These are phyloP conservation scores for Candida awuae DNA, from an alignment of 805 yeast species.

Conservation along the genomic window DNA sequence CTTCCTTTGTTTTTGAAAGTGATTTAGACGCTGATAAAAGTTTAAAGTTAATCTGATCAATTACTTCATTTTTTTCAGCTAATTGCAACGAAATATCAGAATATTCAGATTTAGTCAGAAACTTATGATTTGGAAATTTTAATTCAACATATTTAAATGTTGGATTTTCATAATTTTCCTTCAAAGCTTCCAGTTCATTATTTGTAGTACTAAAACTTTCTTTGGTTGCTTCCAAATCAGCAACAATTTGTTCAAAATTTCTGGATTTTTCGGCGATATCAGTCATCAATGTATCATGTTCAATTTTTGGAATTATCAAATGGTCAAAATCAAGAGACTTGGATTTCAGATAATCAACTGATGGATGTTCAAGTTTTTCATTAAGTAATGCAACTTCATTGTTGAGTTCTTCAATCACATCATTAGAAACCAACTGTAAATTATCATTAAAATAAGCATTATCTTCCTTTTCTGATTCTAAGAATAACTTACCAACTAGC, in stretches of 20 bases:
- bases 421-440: neutral
- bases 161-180: slow-evolving; percentile 3
- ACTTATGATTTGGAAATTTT: slow-evolving; percentile 16
- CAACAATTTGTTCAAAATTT: neutral
- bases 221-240: no score
- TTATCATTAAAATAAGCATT: neutral
- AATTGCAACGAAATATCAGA: no score
- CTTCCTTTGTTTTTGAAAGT: neutral
- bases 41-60: no score
- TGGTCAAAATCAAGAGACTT: neutral
- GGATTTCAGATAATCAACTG: neutral
- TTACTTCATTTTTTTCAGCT: no score
- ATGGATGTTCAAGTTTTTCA: neutral
- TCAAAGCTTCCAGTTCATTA: slow-evolving; percentile 3
- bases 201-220: no score
- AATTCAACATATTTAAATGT: slow-evolving; percentile 14
- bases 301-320: neutral
- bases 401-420: neutral
- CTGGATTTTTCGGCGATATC: no score
- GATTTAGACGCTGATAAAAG: no score
- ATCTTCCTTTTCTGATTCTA: neutral
- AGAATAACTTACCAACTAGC: slow-evolving; percentile 12
- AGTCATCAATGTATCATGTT: no score
- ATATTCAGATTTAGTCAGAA: neutral
- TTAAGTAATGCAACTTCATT: neutral